A percentile compares a stretch with the other conserved stretches of the same genome.
phyloP scores from a whole-genome alignment of 2,329 filamentous ascomycete species.

The Pyrenochaeta sp. region DNA sequence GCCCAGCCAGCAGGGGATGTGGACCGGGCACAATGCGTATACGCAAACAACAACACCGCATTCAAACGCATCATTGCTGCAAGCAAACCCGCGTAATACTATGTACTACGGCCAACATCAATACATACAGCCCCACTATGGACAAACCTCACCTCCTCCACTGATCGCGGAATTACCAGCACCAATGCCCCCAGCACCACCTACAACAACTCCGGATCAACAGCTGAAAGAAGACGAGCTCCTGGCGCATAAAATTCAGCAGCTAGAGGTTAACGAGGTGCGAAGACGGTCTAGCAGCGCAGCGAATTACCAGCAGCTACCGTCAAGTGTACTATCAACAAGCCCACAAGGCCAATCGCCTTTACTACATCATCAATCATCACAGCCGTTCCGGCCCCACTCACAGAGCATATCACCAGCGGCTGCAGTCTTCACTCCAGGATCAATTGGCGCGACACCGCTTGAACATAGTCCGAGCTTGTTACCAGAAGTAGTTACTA shows the following conservation, averaged over 20 bases:
- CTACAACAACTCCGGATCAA: slow-evolving; percentile 33
- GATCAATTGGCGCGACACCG: slow-evolving; percentile 16
- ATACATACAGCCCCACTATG: slow-evolving; percentile 34
- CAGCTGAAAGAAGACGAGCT: slow-evolving; percentile 41
- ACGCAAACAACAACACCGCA: slow-evolving; percentile 8
- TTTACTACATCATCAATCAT: slow-evolving; percentile 18
- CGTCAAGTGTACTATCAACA: slow-evolving; percentile 17
- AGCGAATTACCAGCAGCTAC: slow-evolving; percentile 20
- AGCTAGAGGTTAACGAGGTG: slow-evolving; percentile 36
- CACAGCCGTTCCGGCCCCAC: slow-evolving; percentile 14
- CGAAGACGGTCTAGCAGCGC: slow-evolving; percentile 28
- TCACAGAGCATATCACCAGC: slow-evolving; percentile 23
- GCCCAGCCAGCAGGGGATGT: too few relatives aligned
- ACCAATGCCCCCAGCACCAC: slow-evolving; percentile 32
- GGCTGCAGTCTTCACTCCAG: slow-evolving; percentile 20
- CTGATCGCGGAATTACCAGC: slow-evolving; percentile 40
- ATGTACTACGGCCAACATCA: slow-evolving; percentile 5
- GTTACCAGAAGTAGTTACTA: slow-evolving; percentile 22
- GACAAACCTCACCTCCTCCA: slow-evolving; percentile 6
- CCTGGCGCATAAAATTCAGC: slow-evolving; percentile 35
- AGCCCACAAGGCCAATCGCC: slow-evolving; percentile 12
- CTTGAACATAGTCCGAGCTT: slow-evolving; percentile 11
- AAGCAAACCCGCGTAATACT: slow-evolving; percentile 8
- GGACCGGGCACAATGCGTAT: too few relatives aligned
- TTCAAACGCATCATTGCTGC: slow-evolving; percentile 15